phyloP scores from a whole-genome alignment of 169 alveolate species.

The Perkinsus olseni region DNA sequence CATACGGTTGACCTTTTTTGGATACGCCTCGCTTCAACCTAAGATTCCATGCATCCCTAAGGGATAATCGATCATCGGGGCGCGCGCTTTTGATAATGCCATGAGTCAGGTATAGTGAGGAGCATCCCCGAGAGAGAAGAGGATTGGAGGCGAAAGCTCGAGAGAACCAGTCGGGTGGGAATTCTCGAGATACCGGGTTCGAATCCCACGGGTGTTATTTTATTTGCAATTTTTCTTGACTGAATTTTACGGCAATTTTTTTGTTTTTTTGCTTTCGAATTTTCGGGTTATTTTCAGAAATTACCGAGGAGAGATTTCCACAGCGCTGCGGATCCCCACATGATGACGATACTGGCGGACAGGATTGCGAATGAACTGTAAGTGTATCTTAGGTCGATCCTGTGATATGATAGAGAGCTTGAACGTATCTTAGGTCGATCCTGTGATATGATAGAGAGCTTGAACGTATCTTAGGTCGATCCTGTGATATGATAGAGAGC shows the following conservation, averaged over 20 bases:
- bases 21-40: too few relatives aligned
- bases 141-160: background rate
- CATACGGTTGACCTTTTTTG: too few relatives aligned
- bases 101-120: background rate
- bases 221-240: too few relatives aligned
- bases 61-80: background rate
- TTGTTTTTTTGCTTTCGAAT: too few relatives aligned
- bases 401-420: background rate
- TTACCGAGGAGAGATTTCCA: background rate
- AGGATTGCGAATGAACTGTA: background rate
- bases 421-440: background rate
- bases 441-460: background rate
- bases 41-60: too few relatives aligned
- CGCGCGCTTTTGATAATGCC: background rate
- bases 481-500: too few relatives aligned
- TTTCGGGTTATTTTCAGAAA: background rate
- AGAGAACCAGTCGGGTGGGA: background rate
- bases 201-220: background rate
- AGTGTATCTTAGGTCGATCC: background rate
- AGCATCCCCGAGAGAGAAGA: background rate
- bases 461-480: background rate
- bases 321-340: background rate
- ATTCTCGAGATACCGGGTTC: background rate
- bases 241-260: too few relatives aligned
- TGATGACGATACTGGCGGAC: background rate